Base-by-base conservation (phyloP, 179 eudicot genomes). In the Corrigiola litoralis region DNA sequence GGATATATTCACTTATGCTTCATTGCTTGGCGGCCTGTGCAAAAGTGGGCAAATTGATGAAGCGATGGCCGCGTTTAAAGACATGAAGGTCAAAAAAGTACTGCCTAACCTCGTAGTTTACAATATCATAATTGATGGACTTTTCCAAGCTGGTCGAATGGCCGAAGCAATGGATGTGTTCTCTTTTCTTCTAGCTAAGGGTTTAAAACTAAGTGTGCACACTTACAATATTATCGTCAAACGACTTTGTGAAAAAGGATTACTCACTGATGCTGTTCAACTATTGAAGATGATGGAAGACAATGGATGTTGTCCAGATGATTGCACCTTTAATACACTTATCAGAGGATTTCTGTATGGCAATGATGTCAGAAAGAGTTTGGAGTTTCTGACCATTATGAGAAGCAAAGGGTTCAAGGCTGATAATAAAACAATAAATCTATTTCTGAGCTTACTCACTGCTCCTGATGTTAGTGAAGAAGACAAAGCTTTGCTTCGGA, bases 1-100 rank as follows among this genome's bases (percentile, higher is more conserved):
- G n/a, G 17, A 72, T 53, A 28, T 70, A 28, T 16, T 75, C 21
- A 75, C 79, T 38, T 75, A 53, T 51, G 14, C 5, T 16, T 21
- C 47, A 21, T 16, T 63, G 18, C 9, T 49, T 5, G 47, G 36
- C n/a, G 58, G 47, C 37, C 9, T 62, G 3, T 45, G 42, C 13
- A 32, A 20, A 47, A 46, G 20, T 12, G 40, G 16, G 5, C 23
- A 10, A 6, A 33, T 63, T 7, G 48, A 32, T 21, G 36, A 63
- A 8, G 58, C 68, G 24, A 14, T 36, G 4, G 24, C 8, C 1
- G 1, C n/a, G 4, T 14, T 48, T 5, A 36, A 24, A 4, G 58
- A 50, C 9, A 49, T 63, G 68, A 9, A 25, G 24, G 34, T 4
- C 2, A 23, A 18, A 21, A 47, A 46, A 33, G 47, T 63, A 14